Conservation (phyloP, 805 yeast genomes). For the Suhomyces xylopsoci region DNA sequence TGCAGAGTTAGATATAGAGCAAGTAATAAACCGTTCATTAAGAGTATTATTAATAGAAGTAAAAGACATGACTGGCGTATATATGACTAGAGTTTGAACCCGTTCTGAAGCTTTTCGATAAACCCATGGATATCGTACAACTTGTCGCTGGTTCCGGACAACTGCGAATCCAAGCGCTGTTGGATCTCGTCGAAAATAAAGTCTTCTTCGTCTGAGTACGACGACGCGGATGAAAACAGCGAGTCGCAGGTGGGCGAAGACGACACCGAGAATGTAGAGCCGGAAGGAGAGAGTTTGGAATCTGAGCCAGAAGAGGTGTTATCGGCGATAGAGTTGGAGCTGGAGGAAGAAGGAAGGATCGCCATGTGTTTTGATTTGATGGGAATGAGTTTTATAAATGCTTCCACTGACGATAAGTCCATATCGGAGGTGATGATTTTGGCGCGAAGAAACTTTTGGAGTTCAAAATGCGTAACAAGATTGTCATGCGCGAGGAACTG, state of each 20-base stretch:
- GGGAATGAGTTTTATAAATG: slow-evolving; percentile 16
- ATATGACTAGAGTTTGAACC: slow-evolving; percentile 9
- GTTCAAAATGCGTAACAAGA: slow-evolving; percentile 8
- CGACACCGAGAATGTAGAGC: background rate
- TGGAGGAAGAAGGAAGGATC: slow-evolving; percentile 1
- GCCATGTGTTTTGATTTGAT: slow-evolving; percentile 4
- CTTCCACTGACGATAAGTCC: slow-evolving; percentile 7
- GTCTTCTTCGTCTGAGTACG: slow-evolving; percentile 18
- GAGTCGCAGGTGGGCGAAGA: background rate
- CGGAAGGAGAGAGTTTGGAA: background rate
- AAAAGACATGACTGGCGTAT: background rate
- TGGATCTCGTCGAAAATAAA: slow-evolving; percentile 24
- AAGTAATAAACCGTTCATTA: background rate
- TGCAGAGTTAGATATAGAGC: background rate
- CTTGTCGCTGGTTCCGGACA: slow-evolving; percentile 21
- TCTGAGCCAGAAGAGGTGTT: slow-evolving; percentile 3
- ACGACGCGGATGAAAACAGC: slow-evolving; percentile 7
- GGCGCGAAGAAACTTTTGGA: slow-evolving; percentile 8
- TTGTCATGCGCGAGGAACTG: background rate
- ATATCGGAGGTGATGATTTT: slow-evolving; percentile 7
- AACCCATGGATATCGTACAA: slow-evolving; percentile 25
- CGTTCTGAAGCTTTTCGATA: slow-evolving; percentile 21
- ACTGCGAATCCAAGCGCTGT: slow-evolving; percentile 20
- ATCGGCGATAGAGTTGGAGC: slow-evolving; percentile 8
- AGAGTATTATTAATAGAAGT: background rate